phyloP scores from a whole-genome alignment of 2,329 filamentous ascomycete species.

The Botrytis aclada region DNA sequence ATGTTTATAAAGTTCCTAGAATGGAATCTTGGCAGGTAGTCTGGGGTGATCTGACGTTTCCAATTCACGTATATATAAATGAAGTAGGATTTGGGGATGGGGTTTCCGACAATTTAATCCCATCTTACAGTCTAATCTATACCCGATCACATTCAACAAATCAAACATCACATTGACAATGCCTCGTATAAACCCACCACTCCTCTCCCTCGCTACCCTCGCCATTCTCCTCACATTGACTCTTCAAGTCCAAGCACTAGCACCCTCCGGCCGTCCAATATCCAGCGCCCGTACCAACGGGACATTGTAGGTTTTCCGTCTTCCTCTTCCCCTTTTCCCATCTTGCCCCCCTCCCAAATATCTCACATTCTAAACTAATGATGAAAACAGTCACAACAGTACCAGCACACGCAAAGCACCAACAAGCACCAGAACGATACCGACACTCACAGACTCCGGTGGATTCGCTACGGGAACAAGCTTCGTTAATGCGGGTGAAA shows the following conservation, averaged over 20 bases:
- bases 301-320: not conserved
- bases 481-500: not conserved
- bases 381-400: not conserved
- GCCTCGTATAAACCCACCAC: not conserved
- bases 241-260: constrained; percentile 6
- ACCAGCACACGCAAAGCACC: not conserved
- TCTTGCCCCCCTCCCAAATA: no score
- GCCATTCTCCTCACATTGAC: constrained; percentile 1
- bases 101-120: not conserved
- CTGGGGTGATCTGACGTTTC: not conserved
- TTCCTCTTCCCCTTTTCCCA: no score
- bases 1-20: not conserved
- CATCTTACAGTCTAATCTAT: not conserved
- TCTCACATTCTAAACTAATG: not conserved
- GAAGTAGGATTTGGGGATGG: not conserved
- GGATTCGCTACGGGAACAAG: constrained; percentile 8
- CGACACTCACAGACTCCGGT: not conserved
- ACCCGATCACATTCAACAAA: not conserved
- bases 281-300: constrained; percentile 1
- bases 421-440: not conserved
- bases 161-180: not conserved
- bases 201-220: not conserved
- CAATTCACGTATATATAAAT: not conserved
- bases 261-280: not conserved
- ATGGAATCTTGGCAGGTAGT: constrained; percentile 1